A percentile compares a stretch with the other conserved stretches of the same genome.
Conservation (phyloP, 345 rosid species). For the Eutrema japonicum region DNA sequence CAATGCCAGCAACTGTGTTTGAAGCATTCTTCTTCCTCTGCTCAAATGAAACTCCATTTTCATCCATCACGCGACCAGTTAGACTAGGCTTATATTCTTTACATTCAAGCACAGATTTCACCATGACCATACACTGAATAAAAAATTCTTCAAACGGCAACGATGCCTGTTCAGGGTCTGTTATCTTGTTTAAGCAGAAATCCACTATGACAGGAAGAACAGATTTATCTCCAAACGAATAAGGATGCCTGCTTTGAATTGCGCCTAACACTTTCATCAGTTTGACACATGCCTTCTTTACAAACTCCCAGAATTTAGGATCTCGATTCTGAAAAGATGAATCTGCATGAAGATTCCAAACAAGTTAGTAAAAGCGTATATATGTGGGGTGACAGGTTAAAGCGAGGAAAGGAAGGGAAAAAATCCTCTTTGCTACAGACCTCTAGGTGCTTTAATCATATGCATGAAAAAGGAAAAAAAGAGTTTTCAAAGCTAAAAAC, state of each 20-base stretch:
- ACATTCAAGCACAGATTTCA: constrained; percentile 85
- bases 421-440: neutral
- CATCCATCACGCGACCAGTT: constrained; percentile 93
- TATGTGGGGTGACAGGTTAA: constrained; percentile 19
- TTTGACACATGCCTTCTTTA: constrained; percentile 86
- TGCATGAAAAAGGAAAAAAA: constrained; percentile 4
- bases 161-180: constrained; percentile 65
- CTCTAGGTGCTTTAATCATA: constrained; percentile 19
- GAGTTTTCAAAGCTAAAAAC: constrained; percentile 5
- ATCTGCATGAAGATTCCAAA: constrained; percentile 55
- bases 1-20: constrained; percentile 62
- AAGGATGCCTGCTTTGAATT: constrained; percentile 91
- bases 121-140: constrained; percentile 98
- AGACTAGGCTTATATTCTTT: constrained; percentile 87
- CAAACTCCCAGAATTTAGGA: constrained; percentile 73
- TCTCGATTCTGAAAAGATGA: constrained; percentile 68
- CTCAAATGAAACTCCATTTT: constrained; percentile 68
- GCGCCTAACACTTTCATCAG: constrained; percentile 88
- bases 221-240: constrained; percentile 87
- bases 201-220: constrained; percentile 80
- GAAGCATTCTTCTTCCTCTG: constrained; percentile 87
- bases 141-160: constrained; percentile 73
- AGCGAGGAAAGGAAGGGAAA: neutral
- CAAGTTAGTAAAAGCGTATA: constrained; percentile 19
- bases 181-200: constrained; percentile 90